These are phyloP conservation scores for Earliella scabrosa DNA, from an alignment of 1,284 basidiomycete genomes.

Conservation along the genomic window DNA sequence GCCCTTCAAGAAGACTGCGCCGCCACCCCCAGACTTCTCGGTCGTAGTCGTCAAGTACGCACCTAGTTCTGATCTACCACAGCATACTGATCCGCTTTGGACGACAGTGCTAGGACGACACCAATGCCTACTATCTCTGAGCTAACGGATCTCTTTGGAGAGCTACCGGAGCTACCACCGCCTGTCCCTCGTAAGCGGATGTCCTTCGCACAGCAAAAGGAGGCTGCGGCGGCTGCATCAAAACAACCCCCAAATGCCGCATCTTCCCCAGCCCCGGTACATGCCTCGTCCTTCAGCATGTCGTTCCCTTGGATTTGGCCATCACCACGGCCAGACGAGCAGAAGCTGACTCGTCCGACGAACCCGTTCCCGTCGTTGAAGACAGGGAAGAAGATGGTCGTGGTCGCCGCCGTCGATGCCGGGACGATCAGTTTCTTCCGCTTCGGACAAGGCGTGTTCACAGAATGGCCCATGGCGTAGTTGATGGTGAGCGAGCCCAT, in stretches of 20 bases:
- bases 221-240: constrained; percentile 11
- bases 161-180: constrained; percentile 62
- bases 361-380: constrained; percentile 83
- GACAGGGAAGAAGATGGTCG: constrained; percentile 82
- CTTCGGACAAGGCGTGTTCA: constrained; percentile 88
- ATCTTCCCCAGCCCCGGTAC: background rate
- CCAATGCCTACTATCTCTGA: constrained; percentile 76
- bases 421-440: constrained; percentile 90
- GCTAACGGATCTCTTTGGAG: constrained; percentile 63
- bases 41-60: constrained; percentile 86
- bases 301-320: constrained; percentile 27
- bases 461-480: constrained; percentile 71
- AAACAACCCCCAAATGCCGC: background rate
- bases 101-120: constrained; percentile 68
- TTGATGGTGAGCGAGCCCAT: too few relatives aligned
- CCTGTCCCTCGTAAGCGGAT: constrained; percentile 33
- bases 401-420: constrained; percentile 90
- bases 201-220: constrained; percentile 30
- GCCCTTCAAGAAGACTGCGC: constrained; percentile 79
- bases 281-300: constrained; percentile 12
- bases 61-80: background rate
- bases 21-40: constrained; percentile 86
- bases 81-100: background rate
- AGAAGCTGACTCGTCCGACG: constrained; percentile 20
- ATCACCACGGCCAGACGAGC: background rate